Conservation (phyloP, 148 eudicot species). For the Rhododendron kiyosumense region DNA sequence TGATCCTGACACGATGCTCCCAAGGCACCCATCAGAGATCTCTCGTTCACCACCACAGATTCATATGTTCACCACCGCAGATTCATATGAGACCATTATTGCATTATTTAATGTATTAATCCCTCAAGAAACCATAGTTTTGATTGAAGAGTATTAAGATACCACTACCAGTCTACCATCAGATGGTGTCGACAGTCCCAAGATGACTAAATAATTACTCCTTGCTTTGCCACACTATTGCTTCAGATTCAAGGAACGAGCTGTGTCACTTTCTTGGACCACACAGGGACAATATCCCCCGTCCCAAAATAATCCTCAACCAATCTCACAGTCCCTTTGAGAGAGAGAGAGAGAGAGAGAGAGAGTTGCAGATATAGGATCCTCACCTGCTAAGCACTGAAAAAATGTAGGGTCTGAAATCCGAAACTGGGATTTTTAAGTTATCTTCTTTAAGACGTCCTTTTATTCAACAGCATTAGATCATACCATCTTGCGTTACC, state of each 20-base stretch:
- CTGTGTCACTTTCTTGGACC: not conserved
- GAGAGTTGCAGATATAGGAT: not conserved
- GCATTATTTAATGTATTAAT: no score
- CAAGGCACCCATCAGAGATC: no score
- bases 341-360: not conserved
- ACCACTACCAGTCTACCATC: not conserved
- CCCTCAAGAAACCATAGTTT: not conserved
- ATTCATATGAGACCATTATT: no score
- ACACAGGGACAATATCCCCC: not conserved
- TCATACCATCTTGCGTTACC: not conserved
- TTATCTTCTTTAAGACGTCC: not conserved
- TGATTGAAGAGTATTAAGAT: not conserved
- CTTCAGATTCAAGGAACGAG: not conserved
- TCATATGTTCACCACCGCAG: no score
- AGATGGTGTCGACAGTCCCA: not conserved
- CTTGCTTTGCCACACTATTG: not conserved
- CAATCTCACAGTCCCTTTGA: not conserved
- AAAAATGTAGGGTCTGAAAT: not conserved
- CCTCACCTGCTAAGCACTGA: not conserved
- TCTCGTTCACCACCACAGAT: no score
- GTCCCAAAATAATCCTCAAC: not conserved
- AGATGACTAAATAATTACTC: not conserved
- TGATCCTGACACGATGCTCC: no score
- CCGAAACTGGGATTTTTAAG: not conserved
- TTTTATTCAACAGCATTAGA: not conserved